Base-by-base conservation (phyloP, 1,284 basidiomycete species). In the Ceratobasidium sp. region DNA sequence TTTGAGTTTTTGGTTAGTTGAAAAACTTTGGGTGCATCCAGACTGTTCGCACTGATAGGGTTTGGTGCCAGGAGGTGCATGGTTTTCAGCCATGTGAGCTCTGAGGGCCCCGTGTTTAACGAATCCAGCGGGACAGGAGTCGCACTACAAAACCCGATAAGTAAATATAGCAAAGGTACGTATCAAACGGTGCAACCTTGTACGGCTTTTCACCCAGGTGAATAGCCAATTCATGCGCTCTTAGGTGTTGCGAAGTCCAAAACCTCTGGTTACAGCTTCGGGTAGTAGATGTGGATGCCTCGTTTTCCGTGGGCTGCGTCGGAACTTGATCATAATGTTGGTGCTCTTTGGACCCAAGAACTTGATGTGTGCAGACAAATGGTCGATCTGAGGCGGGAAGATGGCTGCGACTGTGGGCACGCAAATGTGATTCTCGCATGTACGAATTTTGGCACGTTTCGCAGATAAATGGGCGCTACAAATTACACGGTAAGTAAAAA, bases 181-280 rank as follows among this genome's bases (percentile, higher is more conserved):
- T n/a, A 46, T 9, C 39, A 26, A 21, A 32, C 36, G 10, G 45
- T 26, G 21, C 57, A 73, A 91, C 90, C 70, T 82, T 81, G 77
- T 88, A 90, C 0, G 84, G 82, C 77, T 88, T 90, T 45, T 72
- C 73, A 62, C 85, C 84, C 3, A 87, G 87, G 58, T 84, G 85
- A 76, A 93, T 88, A 76, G 85, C 84, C 26, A 88, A 86, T 72
- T 85, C 79, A 79, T 98, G 96, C 12, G 86, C 85, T 30, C 85
- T 88, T 10, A 97, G 85, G 76, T 97, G 95, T 71, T 96, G 93
- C 2, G 86, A 79, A 0, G 96, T 98, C 96, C 96, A 98, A 79
- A 98, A 98, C 3, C 88, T 85, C 80, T 95, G 96, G 14, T 78
- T 83, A 79, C 96, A 98, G 8, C 82, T 70, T 48, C 28, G 36